These are phyloP conservation scores for Plasmodium cynomolgi DNA, from an alignment of 169 alveolate genomes.

Conservation along the genomic window DNA sequence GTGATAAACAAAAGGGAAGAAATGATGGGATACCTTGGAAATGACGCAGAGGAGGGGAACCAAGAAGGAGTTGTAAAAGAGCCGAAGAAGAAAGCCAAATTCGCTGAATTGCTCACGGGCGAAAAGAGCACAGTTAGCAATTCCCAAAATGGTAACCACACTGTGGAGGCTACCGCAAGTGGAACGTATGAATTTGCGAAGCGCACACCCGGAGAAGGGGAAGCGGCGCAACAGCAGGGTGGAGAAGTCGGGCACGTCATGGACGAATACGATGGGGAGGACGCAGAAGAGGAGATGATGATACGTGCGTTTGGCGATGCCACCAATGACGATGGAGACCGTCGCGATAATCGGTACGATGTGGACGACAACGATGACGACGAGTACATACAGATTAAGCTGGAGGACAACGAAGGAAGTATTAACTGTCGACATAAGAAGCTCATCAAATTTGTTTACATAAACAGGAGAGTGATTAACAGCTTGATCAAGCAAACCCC, in stretches of 20 bases:
- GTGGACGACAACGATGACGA: background rate
- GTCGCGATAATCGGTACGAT: background rate
- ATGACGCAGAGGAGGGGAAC: background rate
- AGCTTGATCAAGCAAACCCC: slow-evolving; percentile 88
- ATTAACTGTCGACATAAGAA: slow-evolving; percentile 75
- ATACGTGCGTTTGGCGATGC: background rate
- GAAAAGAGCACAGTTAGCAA: background rate
- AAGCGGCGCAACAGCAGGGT: background rate
- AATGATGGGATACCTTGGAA: slow-evolving; percentile 5
- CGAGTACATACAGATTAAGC: slow-evolving; percentile 63
- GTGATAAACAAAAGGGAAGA: slow-evolving; percentile 38
- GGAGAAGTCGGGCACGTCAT: background rate
- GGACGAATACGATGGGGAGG: slow-evolving; percentile 34
- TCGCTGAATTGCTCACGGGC: background rate
- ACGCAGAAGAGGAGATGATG: slow-evolving; percentile 32
- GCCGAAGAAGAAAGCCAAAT: background rate
- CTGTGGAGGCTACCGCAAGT: background rate
- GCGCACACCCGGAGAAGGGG: background rate
- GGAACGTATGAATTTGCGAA: background rate
- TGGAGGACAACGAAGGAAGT: slow-evolving; percentile 52
- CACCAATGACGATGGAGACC: background rate
- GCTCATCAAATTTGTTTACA: slow-evolving; percentile 78
- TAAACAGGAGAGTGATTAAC: slow-evolving; percentile 81
- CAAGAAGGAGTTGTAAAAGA: background rate
- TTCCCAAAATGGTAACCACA: background rate